Base-by-base conservation (phyloP, 2,329 filamentous ascomycete genomes). In the Stenocarpella maydis region DNA sequence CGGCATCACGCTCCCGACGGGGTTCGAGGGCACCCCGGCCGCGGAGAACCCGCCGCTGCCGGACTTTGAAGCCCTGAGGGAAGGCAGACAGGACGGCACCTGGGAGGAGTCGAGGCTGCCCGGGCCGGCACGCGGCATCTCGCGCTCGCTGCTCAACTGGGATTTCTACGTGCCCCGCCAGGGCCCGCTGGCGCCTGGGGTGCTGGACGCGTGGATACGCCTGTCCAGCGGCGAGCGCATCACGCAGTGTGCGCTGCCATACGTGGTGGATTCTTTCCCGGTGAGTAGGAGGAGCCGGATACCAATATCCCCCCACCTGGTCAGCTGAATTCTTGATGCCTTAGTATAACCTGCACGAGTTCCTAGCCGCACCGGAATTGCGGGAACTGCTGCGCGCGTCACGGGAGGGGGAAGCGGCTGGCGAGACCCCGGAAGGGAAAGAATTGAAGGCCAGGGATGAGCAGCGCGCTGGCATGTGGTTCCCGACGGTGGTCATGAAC, bases 401-500 rank as follows among this genome's bases (percentile, higher is more conserved):
- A 7, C 47, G 39, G 26, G 21, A 39, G 14, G 28, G 50, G 19
- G 65, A 19, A 4, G 53, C 28, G 9, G 50, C 28, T 10, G 50
- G 50, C 12, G 4, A 54, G 19, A 54, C 50, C 0, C 14, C 28
- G 9, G 28, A 54, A 19, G 28, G 9, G 10, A 54, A 4, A 12
- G 28, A 34, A 1, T 10, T 54, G 28, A 50, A 31, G 28, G 21
- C 43, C 5, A 41, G 39, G 19, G 43, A 50, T 31, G 41, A 58
- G 26, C n/a, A 39, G n/a, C 53, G 53, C 12, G 65, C 65, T 15
- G 52, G 39, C 10, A 47, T 88, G 74, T 94, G 92, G 92, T 94
- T 93, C 77, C 92, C 92, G 0, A 97, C 93, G 0, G 79, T 97
- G 1, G 81, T 90, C 21, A 80, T 96, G 76, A 94, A 92, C 76